Evolutionary conservation across 257 asterid genomes (phyloP).

Genomic region (Solanum appendiculatum): DNA sequence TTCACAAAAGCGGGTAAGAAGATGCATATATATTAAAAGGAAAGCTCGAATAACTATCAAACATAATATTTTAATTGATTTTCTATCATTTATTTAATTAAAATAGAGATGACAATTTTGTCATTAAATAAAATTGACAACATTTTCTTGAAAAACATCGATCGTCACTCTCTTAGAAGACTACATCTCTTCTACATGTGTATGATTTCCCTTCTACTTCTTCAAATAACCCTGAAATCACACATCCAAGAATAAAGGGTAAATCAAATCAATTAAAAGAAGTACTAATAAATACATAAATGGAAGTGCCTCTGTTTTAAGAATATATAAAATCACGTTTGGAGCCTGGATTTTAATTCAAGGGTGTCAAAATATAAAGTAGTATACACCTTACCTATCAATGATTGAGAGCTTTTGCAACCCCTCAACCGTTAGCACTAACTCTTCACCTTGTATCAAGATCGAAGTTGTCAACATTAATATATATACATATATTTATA

Average conservation of each 20-base stretch:
- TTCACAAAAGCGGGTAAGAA: not conserved
- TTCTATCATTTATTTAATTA: not conserved
- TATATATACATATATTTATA: too few relatives aligned
- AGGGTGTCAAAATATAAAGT: too few relatives aligned
- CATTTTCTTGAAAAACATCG: not conserved
- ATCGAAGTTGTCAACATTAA: too few relatives aligned
- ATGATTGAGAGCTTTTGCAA: too few relatives aligned
- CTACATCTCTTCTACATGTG: not conserved
- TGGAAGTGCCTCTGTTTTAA: not conserved
- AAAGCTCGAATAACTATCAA: not conserved
- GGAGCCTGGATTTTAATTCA: too few relatives aligned
- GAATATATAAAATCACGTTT: not conserved
- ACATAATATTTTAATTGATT: not conserved
- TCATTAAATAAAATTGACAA: not conserved
- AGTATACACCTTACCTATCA: too few relatives aligned
- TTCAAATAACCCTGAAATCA: not conserved
- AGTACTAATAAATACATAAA: not conserved
- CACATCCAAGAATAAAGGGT: not conserved
- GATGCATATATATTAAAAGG: not conserved
- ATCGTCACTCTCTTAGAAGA: not conserved
- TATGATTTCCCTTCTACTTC: not conserved
- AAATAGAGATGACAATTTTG: not conserved
- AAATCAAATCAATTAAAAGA: not conserved
- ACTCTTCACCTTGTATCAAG: too few relatives aligned
- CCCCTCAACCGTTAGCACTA: too few relatives aligned